Percentiles rank a stretch among this genome's conserved stretches.
phyloP scores from a whole-genome alignment of 2,329 filamentous ascomycete species.

The Lachnellula subtilissima region DNA sequence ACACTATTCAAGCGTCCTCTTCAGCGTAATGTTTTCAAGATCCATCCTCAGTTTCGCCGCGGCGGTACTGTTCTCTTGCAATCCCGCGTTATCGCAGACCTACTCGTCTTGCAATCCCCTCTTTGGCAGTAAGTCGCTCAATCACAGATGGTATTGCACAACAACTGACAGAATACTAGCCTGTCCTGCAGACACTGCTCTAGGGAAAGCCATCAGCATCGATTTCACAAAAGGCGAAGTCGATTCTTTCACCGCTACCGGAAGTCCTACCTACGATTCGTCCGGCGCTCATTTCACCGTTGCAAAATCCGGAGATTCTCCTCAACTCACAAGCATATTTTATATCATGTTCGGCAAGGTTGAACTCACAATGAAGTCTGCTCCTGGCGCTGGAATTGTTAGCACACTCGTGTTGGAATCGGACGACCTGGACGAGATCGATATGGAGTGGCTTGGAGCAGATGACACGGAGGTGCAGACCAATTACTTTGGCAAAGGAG shows the following conservation, averaged over 20 bases:
- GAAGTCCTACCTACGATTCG: slow-evolving; percentile 65
- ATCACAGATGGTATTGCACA: not conserved
- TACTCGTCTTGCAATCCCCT: slow-evolving; percentile 53
- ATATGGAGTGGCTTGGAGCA: slow-evolving; percentile 91
- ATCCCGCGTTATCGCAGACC: slow-evolving; percentile 41
- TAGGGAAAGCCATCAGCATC: slow-evolving; percentile 76
- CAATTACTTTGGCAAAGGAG: slow-evolving; percentile 96
- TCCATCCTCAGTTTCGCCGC: slow-evolving; percentile 17
- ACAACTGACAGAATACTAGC: slow-evolving; percentile 30
- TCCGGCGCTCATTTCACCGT: slow-evolving; percentile 83
- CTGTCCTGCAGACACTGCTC: slow-evolving; percentile 73
- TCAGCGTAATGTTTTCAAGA: slow-evolving; percentile 26
- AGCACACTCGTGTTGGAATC: slow-evolving; percentile 89
- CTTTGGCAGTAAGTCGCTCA: slow-evolving; percentile 30
- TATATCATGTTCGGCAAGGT: slow-evolving; percentile 99
- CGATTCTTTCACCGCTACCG: slow-evolving; percentile 69
- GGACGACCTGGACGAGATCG: slow-evolving; percentile 90
- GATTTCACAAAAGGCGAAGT: slow-evolving; percentile 78
- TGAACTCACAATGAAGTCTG: slow-evolving; percentile 78
- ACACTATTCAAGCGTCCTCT: slow-evolving; percentile 10
- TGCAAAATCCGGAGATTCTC: slow-evolving; percentile 70
- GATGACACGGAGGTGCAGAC: slow-evolving; percentile 76
- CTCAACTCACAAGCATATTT: slow-evolving; percentile 83
- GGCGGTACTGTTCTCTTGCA: slow-evolving; percentile 16
- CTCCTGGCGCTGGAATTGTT: slow-evolving; percentile 86